A percentile compares a stretch with the other conserved stretches of the same genome.
Conservation (phyloP, 257 asterid species). For the Striga asiatica region DNA sequence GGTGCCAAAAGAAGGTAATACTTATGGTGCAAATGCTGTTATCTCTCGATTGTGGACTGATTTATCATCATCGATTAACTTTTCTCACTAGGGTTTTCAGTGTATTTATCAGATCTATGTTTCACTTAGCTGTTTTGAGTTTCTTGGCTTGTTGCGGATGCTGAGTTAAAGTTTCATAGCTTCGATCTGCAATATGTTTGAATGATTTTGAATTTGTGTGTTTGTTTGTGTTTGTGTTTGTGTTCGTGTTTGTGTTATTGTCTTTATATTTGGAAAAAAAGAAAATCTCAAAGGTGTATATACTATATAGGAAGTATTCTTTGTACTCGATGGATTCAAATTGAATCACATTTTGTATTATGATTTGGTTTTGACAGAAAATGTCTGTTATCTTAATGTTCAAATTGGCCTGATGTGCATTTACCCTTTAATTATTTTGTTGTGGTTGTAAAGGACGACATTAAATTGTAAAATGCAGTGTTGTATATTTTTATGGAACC, state of each 20-base stretch:
- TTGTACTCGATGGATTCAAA: background rate
- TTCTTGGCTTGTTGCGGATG: background rate
- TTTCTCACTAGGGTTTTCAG: slow-evolving; percentile 8
- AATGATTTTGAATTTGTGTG: background rate
- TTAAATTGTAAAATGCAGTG: background rate
- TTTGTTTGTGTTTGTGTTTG: too few relatives aligned
- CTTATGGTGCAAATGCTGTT: background rate
- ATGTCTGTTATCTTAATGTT: background rate
- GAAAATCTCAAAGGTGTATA: too few relatives aligned
- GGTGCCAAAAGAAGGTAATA: background rate
- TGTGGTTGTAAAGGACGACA: background rate
- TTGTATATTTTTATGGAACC: too few relatives aligned
- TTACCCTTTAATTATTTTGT: background rate
- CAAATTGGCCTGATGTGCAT: background rate
- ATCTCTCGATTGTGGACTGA: background rate
- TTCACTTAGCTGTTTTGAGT: background rate
- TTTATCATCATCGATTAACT: background rate
- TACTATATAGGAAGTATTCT: too few relatives aligned
- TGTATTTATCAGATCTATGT: slow-evolving; percentile 13
- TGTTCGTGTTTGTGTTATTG: too few relatives aligned
- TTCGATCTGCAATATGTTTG: background rate
- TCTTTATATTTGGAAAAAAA: too few relatives aligned
- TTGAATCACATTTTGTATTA: background rate
- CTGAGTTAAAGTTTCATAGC: background rate
- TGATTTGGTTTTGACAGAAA: background rate